A percentile compares a stretch with the other conserved stretches of the same genome.
phyloP scores from a whole-genome alignment of 352 stramenopile genomes.

The Phytophthora sp. region DNA sequence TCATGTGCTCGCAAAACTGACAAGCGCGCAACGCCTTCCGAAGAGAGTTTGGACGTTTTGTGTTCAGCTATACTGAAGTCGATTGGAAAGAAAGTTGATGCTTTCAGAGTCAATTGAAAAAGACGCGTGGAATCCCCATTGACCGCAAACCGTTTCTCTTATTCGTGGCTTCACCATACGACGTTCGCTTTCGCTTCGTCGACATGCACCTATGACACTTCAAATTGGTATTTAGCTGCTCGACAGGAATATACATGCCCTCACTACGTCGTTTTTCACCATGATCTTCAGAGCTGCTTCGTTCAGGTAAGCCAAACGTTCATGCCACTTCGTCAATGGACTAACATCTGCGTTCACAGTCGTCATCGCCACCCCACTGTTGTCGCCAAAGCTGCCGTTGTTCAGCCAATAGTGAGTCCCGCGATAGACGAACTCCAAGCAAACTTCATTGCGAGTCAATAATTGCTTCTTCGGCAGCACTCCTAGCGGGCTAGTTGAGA shows the following conservation, averaged over 20 bases:
- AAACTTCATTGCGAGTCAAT: neutral
- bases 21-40: no score
- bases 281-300: constrained; percentile 13
- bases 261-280: constrained; percentile 9
- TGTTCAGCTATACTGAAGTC: no score
- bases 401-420: constrained; percentile 6
- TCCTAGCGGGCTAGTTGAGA: neutral
- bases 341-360: constrained; percentile 1
- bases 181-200: neutral
- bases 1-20: no score
- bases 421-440: neutral
- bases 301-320: constrained; percentile 7
- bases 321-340: constrained; percentile 10
- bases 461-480: constrained; percentile 7
- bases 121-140: no score
- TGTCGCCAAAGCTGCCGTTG: constrained; percentile 2
- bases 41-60: no score
- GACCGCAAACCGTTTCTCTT: constrained; percentile 9
- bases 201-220: constrained; percentile 13
- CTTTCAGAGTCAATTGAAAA: no score
- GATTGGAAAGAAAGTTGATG: no score
- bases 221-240: constrained; percentile 10
- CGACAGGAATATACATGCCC: constrained; percentile 1
- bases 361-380: neutral
- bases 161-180: constrained; percentile 1